These are phyloP conservation scores for Spirogloea muscicola DNA, from an alignment of 139 green algal genomes.

Conservation along the genomic window DNA sequence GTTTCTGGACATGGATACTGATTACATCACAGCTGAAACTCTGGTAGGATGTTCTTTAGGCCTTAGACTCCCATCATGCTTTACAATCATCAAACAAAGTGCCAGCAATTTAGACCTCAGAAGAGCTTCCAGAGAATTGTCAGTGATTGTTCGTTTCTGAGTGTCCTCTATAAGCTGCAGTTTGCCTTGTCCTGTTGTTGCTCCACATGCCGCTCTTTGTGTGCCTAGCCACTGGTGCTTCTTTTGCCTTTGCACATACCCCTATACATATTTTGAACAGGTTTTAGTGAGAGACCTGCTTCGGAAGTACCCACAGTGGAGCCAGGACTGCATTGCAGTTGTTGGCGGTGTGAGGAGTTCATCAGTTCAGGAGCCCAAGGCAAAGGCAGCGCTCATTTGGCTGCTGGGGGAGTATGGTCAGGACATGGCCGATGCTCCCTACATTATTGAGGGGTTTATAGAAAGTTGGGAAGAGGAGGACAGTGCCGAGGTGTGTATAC, in stretches of 20 bases:
- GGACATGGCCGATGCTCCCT: constrained; percentile 74
- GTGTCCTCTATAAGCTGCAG: too few relatives aligned
- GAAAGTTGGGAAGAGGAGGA: constrained; percentile 57
- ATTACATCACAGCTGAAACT: constrained; percentile 64
- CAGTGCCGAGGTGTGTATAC: constrained; percentile 17
- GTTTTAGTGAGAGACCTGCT: constrained; percentile 45
- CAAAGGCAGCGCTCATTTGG: constrained; percentile 80
- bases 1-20: constrained; percentile 73
- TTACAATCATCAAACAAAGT: too few relatives aligned
- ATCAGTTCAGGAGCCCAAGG: constrained; percentile 64
- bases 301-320: constrained; percentile 43
- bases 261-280: too few relatives aligned
- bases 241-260: too few relatives aligned
- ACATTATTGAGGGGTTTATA: constrained; percentile 77
- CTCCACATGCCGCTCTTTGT: too few relatives aligned
- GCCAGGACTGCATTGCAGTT: constrained; percentile 29
- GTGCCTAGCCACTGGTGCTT: too few relatives aligned
- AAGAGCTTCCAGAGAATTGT: too few relatives aligned
- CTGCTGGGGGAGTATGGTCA: constrained; percentile 84
- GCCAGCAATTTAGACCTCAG: too few relatives aligned
- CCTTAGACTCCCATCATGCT: neutral
- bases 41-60: constrained; percentile 44
- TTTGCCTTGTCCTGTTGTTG: too few relatives aligned
- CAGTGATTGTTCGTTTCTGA: too few relatives aligned
- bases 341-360: constrained; percentile 28